Base-by-base conservation (phyloP, 306 rosid genomes). In the Luffa acutangula region DNA sequence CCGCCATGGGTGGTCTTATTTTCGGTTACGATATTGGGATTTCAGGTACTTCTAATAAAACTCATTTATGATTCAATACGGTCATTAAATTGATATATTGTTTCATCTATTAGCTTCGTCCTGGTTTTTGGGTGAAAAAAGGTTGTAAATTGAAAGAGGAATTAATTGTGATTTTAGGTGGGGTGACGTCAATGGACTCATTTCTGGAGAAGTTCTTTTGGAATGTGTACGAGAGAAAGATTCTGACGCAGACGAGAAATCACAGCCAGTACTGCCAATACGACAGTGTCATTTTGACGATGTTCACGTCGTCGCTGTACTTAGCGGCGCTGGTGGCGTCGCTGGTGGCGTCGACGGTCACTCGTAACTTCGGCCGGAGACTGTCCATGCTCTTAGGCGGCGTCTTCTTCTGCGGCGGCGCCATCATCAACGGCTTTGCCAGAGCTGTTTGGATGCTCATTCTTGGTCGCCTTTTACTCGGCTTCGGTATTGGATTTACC, bases 21-120 rank as follows among this genome's bases (percentile, higher is more conserved):
- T 94, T 94, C 57, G 98, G 98, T 3, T 92, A 92, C 85, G 98
- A 94, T 65, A 92, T 94, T 56, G 98, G 98, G 13, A 94, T 94
- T 81, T 94, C 98, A 6, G 98, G 98, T 94, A 84, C n/a, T n/a
- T n/a, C n/a, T n/a, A n/a, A n/a, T n/a, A n/a, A n/a, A n/a, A n/a
- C n/a, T n/a, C n/a, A n/a, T n/a, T n/a, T n/a, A n/a, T n/a, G n/a
- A n/a, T n/a, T n/a, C n/a, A n/a, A n/a, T n/a, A n/a, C n/a, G n/a
- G n/a, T n/a, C n/a, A n/a, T n/a, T n/a, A n/a, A n/a, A n/a, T n/a
- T n/a, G n/a, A n/a, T n/a, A n/a, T n/a, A n/a, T n/a, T n/a, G n/a
- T n/a, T n/a, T n/a, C n/a, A n/a, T n/a, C n/a, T n/a, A n/a, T n/a
- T n/a, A n/a, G n/a, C n/a, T n/a, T 9, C 12, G 3, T 49, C 4